phyloP scores from a whole-genome alignment of 78 protist genomes.

The Chrysochromulina parva region DNA sequence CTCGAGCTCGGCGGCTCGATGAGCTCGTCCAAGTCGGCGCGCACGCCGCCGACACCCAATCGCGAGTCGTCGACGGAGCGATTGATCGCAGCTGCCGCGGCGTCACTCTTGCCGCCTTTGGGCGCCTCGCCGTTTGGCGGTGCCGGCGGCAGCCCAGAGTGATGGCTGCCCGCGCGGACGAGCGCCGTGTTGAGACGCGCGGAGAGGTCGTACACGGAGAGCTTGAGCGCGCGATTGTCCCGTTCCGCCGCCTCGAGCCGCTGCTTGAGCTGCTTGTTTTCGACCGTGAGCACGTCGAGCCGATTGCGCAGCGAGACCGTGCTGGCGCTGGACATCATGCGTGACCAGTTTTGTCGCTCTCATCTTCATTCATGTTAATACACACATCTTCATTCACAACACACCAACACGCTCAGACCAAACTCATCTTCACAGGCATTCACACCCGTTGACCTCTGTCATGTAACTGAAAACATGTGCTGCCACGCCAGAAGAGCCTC shows the following conservation, averaged over 20 bases:
- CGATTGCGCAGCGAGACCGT: not conserved
- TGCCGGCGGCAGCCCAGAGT: not conserved
- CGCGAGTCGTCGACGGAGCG: not conserved
- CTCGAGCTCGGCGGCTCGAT: not conserved
- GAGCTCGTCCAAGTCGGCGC: no score
- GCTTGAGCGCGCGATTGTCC: slow-evolving; percentile 11
- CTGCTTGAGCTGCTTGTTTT: not conserved
- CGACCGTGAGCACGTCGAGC: not conserved
- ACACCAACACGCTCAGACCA: no score
- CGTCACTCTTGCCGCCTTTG: not conserved
- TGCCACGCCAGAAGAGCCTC: no score
- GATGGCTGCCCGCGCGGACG: not conserved
- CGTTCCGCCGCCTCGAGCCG: not conserved
- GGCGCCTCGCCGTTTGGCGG: not conserved
- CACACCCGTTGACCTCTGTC: no score
- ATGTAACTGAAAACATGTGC: no score
- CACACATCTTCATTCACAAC: no score
- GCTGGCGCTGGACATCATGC: no score
- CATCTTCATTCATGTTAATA: no score
- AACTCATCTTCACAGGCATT: no score
- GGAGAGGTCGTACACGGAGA: slow-evolving; percentile 7
- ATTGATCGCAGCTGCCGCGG: not conserved
- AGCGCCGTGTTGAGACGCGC: not conserved
- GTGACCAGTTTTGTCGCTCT: no score
- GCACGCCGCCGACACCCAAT: not conserved